These are phyloP conservation scores for Cercospora beticola DNA, from an alignment of 2,329 filamentous ascomycete species.

Conservation along the genomic window DNA sequence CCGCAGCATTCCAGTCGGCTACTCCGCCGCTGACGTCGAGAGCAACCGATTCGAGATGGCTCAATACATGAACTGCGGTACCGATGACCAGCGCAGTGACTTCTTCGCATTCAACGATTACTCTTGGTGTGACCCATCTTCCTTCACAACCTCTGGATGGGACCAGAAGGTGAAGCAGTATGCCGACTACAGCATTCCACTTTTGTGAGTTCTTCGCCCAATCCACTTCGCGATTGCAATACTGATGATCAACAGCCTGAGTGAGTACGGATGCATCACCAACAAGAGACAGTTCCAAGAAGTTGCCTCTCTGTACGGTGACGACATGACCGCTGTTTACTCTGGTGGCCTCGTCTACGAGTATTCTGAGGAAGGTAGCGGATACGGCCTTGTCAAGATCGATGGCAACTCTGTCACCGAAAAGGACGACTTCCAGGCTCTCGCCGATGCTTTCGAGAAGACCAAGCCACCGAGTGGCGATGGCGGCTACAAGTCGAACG, in stretches of 20 bases:
- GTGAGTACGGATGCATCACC: conserved; percentile 87
- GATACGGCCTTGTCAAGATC: conserved; percentile 77
- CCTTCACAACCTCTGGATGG: conserved; percentile 74
- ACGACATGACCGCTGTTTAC: conserved; percentile 83
- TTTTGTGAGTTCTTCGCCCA: conserved; percentile 57
- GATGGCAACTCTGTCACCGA: conserved; percentile 53
- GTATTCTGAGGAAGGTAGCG: conserved; percentile 76
- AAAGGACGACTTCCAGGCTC: conserved; percentile 61
- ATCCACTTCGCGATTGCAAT: background rate
- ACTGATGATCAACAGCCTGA: conserved; percentile 56
- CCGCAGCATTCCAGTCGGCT: conserved; percentile 72
- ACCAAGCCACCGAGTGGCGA: conserved; percentile 56
- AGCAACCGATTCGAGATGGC: conserved; percentile 85
- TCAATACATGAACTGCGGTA: conserved; percentile 89
- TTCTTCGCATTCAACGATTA: conserved; percentile 91
- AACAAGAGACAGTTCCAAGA: conserved; percentile 81
- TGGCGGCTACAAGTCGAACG: conserved; percentile 59
- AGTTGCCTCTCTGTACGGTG: conserved; percentile 73
- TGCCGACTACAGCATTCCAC: conserved; percentile 78
- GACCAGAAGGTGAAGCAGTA: conserved; percentile 86
- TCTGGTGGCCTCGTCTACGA: conserved; percentile 96
- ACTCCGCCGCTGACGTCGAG: conserved; percentile 81
- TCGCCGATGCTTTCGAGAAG: conserved; percentile 52
- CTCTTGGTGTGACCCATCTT: conserved; percentile 75
- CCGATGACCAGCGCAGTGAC: conserved; percentile 78